These are phyloP conservation scores for Saturnispora sanitii DNA, from an alignment of 805 yeast species.

Conservation along the genomic window DNA sequence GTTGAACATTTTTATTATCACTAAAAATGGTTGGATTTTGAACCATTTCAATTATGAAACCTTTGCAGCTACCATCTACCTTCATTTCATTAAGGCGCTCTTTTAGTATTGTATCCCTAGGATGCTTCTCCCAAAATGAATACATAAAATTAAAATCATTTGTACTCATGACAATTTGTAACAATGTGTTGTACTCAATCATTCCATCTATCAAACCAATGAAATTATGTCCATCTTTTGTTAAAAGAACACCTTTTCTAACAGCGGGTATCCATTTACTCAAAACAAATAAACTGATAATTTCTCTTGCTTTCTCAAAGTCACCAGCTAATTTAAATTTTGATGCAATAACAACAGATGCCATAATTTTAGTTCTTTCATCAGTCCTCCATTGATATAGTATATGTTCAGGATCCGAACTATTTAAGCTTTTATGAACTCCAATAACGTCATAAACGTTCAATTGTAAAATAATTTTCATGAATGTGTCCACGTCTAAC, in stretches of 20 bases:
- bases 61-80: background rate
- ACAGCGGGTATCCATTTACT: slow-evolving; percentile 16
- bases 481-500: slow-evolving; percentile 12
- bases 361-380: slow-evolving; percentile 11
- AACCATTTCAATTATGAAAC: slow-evolving; percentile 10
- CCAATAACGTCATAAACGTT: slow-evolving; percentile 12
- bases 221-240: slow-evolving; percentile 16
- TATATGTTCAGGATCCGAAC: slow-evolving; percentile 9
- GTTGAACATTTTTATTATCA: slow-evolving; percentile 1
- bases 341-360: slow-evolving; percentile 18
- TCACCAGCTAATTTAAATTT: slow-evolving; percentile 18
- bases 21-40: slow-evolving; percentile 13
- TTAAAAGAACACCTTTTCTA: background rate
- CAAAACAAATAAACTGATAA: slow-evolving; percentile 12
- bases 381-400: slow-evolving; percentile 8
- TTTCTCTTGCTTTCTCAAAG: slow-evolving; percentile 11
- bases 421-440: slow-evolving; percentile 10
- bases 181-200: slow-evolving; percentile 10
- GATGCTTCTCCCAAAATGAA: slow-evolving; percentile 21
- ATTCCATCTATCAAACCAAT: slow-evolving; percentile 13
- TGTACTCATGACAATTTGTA: slow-evolving; percentile 10
- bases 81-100: slow-evolving; percentile 9
- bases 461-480: slow-evolving; percentile 16
- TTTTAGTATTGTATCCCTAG: slow-evolving; percentile 12
- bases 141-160: slow-evolving; percentile 14